Base-by-base conservation (phyloP, 768 basidiomycete species). In the Pulveroboletus sp. region DNA sequence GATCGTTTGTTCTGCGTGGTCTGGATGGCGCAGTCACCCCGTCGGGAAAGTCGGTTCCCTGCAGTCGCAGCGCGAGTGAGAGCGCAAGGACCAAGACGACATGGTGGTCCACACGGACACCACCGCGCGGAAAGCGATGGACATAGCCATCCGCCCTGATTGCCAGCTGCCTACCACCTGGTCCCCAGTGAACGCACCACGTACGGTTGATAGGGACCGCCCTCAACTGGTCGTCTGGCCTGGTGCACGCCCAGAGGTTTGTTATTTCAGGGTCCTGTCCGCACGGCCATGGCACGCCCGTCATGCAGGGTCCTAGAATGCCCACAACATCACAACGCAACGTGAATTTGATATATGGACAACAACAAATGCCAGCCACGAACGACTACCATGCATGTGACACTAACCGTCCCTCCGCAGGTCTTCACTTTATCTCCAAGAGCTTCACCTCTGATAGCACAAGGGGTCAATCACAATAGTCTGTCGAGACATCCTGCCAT, bases 401-500 rank as follows among this genome's bases (percentile, higher is more conserved):
- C 42, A 50, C 48, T 51, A 26, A 43, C 23, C 10, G 20, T 23
- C 41, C 19, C 27, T 26, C 30, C 51, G 41, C 41, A 51, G 48
- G 19, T 59, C 50, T 29, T 73, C 74, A 86, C 66, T 83, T 84
- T 71, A 88, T 79, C 55, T 75, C 75, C 56, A 86, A 57, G 24
- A 87, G 78, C 64, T 88, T 89, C 62, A 85, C 81, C 73, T 88
- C 86, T 88, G 68, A 43, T 43, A 50, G 20, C 31, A 36, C 43
- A 40, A 22, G 13, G 26, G 19, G 32, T 64, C 49, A 64, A 51
- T 47, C 50, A 30, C 12, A 38, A 23, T n/a, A 37, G 24, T 32
- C 26, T 23, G 24, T 26, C 32, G 23, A 23, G 27, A 23, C 20
- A 49, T 51, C 53, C 42, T 11, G 27, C 34, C 38, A 32, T 23